Base-by-base conservation (phyloP, 371 early-diverging fungal species). In the Sanchytrium tribonematis region DNA sequence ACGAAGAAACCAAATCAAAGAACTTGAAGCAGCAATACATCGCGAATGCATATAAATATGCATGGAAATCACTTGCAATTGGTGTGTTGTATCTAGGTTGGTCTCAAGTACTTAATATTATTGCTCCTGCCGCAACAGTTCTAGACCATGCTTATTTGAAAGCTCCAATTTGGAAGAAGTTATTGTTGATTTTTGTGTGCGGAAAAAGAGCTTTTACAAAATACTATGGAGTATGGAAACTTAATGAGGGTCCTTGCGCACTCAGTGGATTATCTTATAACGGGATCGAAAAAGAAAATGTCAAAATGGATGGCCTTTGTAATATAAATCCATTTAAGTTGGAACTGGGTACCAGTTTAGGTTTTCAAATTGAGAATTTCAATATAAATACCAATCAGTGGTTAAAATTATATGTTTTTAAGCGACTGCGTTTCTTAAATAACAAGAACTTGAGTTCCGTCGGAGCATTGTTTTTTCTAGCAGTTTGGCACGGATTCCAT, bases 381-480 rank as follows among this genome's bases (percentile, higher is more conserved):
- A 87, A 87, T 74, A 82, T 85, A 73, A 86, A 87, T 73, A 87
- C 87, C 68, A 87, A 87, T 72, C 73, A 78, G 17, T 87, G 86
- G 87, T 74, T 78, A 70, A 86, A 85, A 74, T 77, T 80, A 66
- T 87, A 87, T 68, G 75, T 87, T 1, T 87, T 85, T 71, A 86
- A 87, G 75, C 80, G 85, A 17, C 77, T 86, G 29, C 74, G 75
- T 28, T 87, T 84, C 74, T 73, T 86, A n/a, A 80, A 80, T 31
- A 83, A 77, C 78, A 86, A 85, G 75, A 71, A 81, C n/a, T 32
- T 82, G 1, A 84, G 85, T 0, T 77, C 82, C 31, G 70, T 81
- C 17, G 81, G 77, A 29, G 79, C 85, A 0, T 75, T 86, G n/a
- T 68, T 79, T 0, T 87, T 86, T 77, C 76, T 87, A 1, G 84